Conservation (phyloP, 345 rosid species). For the Hevea brasiliensis region DNA sequence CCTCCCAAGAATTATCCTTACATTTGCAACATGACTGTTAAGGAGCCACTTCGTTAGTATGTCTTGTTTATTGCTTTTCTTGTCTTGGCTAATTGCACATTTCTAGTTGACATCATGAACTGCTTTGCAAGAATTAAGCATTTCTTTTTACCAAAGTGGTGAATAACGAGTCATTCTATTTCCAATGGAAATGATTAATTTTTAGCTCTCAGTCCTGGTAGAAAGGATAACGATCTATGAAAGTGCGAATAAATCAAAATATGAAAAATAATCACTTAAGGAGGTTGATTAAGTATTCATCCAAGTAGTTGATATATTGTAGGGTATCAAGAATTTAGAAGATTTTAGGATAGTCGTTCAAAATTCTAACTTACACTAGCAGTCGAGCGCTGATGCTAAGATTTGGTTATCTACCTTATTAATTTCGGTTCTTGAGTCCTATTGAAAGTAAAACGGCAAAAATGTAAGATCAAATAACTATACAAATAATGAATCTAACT, state of each 20-base stretch:
- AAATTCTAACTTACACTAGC: not conserved
- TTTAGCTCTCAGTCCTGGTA: too few relatives aligned
- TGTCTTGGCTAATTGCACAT: not conserved
- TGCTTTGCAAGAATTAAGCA: not conserved
- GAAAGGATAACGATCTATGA: not conserved
- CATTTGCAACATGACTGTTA: constrained; percentile 87
- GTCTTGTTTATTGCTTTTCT: not conserved
- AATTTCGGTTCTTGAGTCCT: not conserved
- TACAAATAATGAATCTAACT: not conserved
- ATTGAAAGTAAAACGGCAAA: not conserved
- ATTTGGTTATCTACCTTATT: not conserved
- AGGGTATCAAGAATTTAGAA: not conserved
- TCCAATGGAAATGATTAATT: too few relatives aligned
- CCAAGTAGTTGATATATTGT: not conserved
- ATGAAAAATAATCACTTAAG: not conserved
- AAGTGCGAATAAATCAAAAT: not conserved
- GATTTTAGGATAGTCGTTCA: not conserved
- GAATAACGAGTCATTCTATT: too few relatives aligned
- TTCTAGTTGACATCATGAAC: not conserved
- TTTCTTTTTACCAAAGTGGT: not conserved
- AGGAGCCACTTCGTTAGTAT: constrained; percentile 69
- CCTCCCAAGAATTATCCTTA: constrained; percentile 81
- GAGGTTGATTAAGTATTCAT: not conserved
- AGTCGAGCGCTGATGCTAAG: not conserved
- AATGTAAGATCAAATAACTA: not conserved